Evolutionary conservation across 768 basidiomycete species (phyloP), one percentile per base, ranked within the genome.

Genomic region (Pluteus cervinus): DNA sequence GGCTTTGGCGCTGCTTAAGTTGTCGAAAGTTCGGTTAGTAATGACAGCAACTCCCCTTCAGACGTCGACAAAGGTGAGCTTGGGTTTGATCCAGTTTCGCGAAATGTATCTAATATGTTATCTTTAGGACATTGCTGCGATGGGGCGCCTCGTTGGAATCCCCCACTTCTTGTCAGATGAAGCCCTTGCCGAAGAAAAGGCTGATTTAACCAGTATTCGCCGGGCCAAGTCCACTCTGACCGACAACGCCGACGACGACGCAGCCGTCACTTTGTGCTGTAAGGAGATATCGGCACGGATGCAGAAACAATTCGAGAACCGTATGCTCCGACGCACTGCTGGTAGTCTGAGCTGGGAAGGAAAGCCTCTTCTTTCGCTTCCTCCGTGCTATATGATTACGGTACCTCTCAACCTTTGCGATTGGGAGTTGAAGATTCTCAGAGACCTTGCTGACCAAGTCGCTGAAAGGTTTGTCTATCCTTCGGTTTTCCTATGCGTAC

Each of bases 11-110:
- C 31, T 55, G 3, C 21, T 46, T 1, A 39, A 51, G 20, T 42
- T 45, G 5, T 36, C 39, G 0, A 5, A 2, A 0, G 21, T 56
- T 0, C 31, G 44, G 2, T 5, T 57, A 1, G 22, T 40, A 2
- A 36, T 54, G 25, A 56, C 54, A 0, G 56, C 50, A 0, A 59
- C 57, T 0, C 54, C 56, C 1, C 41, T 59, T 11, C 42, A 51
- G 5, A 57, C 53, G 3, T 40, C 47, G 2, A 44, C 48, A 0
- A 57, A 49, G 43, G 57, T 56, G 24, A 25, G 45, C 30, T 14
- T n/a, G 21, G 29, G n/a, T n/a, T n/a, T n/a, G n/a, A n/a, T n/a
- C n/a, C n/a, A n/a, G n/a, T n/a, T n/a, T n/a, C n/a, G n/a, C n/a
- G n/a, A n/a, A n/a, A n/a, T n/a, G n/a, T n/a, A n/a, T n/a, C n/a